Percentiles rank a stretch among this genome's conserved stretches.
phyloP scores from a whole-genome alignment of 179 eudicot species.

The Spinacia oleracea region DNA sequence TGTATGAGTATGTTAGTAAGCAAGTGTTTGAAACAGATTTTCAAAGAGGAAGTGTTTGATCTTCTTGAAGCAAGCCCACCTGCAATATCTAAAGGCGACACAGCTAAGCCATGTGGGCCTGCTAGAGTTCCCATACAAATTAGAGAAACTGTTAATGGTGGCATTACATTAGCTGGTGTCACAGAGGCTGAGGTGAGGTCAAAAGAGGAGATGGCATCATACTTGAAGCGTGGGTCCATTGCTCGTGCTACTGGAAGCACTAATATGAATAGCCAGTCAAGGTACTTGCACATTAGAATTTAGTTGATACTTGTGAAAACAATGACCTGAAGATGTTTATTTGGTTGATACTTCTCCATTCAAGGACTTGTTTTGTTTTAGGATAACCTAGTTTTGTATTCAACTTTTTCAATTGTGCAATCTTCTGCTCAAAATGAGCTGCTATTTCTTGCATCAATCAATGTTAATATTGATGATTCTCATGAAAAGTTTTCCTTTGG shows the following conservation, averaged over 20 bases:
- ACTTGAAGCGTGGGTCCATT: slow-evolving; percentile 68
- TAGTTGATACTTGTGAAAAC: neutral
- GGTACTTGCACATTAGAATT: slow-evolving; percentile 41
- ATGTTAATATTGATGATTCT: neutral
- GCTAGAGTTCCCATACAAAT: slow-evolving; percentile 89
- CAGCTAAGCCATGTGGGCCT: slow-evolving; percentile 52
- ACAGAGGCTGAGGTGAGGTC: slow-evolving; percentile 87
- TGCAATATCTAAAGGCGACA: slow-evolving; percentile 48
- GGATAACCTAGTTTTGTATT: neutral
- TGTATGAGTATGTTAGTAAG: neutral
- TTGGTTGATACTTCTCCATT: neutral
- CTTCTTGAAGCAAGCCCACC: slow-evolving; percentile 58
- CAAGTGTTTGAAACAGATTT: slow-evolving; percentile 50
- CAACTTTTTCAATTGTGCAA: neutral
- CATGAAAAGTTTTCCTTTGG: neutral
- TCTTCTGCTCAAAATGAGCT: neutral
- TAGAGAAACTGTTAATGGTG: slow-evolving; percentile 79
- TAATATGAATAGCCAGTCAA: slow-evolving; percentile 95
- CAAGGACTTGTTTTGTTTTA: neutral
- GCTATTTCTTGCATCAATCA: neutral
- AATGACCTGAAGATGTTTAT: neutral
- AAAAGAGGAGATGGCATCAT: slow-evolving; percentile 88
- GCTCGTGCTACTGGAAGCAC: slow-evolving; percentile 97
- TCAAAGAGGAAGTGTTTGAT: slow-evolving; percentile 98
- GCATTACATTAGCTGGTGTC: slow-evolving; percentile 91